These are phyloP conservation scores for Deuterostichococcus epilithicus DNA, from an alignment of 139 green algal species.

Conservation along the genomic window DNA sequence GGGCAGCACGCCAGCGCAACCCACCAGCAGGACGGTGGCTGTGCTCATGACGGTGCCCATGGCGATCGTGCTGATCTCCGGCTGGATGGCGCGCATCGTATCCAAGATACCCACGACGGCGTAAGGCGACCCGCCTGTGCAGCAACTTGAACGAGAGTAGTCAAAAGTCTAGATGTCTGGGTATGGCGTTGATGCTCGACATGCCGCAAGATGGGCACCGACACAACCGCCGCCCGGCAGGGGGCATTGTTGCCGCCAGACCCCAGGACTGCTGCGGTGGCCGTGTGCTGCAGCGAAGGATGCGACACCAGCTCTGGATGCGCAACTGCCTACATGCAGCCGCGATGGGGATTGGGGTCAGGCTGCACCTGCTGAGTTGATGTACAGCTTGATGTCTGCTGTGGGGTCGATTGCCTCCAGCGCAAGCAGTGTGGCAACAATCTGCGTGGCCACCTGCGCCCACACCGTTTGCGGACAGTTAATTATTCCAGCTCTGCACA, in stretches of 20 bases:
- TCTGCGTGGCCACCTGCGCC: conserved; percentile 63
- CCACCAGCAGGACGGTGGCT: conserved; percentile 66
- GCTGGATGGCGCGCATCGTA: conserved; percentile 73
- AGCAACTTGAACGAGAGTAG: too few species aligned
- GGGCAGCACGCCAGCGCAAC: neutral
- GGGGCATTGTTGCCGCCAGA: too few species aligned
- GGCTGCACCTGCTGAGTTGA: conserved; percentile 74
- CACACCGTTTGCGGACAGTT: neutral
- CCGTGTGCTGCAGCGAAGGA: too few species aligned
- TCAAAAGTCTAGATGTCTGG: too few species aligned
- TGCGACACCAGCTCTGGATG: neutral
- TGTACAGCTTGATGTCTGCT: conserved; percentile 93
- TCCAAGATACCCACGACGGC: conserved; percentile 82
- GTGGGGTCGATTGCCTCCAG: conserved; percentile 78
- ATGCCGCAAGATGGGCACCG: too few species aligned
- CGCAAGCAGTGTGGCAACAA: conserved; percentile 84
- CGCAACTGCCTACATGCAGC: neutral
- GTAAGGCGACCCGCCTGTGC: conserved; percentile 73
- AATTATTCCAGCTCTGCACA: neutral
- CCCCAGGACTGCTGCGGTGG: too few species aligned
- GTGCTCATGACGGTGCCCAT: conserved; percentile 76
- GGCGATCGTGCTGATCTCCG: conserved; percentile 72
- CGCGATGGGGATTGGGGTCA: too few species aligned
- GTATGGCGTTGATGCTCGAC: too few species aligned
- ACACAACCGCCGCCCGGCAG: too few species aligned